Percentiles rank a stretch among this genome's conserved stretches.
Conservation (phyloP, 2,329 filamentous ascomycete species). For the Cercospora sesami region DNA sequence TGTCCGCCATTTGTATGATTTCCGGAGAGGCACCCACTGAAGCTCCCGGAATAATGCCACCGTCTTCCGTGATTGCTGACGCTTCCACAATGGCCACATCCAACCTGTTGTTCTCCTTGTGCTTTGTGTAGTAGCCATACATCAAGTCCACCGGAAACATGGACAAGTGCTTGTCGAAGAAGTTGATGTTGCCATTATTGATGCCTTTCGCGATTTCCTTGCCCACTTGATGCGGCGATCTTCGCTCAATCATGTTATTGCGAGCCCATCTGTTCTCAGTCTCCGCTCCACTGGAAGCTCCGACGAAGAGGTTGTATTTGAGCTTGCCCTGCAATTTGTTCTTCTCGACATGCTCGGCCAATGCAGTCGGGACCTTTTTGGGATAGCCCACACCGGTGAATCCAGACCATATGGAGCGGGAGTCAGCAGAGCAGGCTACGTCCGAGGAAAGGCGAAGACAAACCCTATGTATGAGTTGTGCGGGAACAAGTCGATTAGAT, state of each 20-base stretch:
- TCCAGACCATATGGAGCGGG: slow-evolving; percentile 64
- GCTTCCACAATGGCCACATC: slow-evolving; percentile 82
- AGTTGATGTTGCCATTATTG: slow-evolving; percentile 83
- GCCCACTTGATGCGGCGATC: slow-evolving; percentile 83
- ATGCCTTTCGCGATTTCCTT: slow-evolving; percentile 89
- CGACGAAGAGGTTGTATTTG: slow-evolving; percentile 84
- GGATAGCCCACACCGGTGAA: slow-evolving; percentile 71
- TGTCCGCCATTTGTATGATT: slow-evolving; percentile 86
- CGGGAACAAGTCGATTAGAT: slow-evolving; percentile 77
- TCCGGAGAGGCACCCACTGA: slow-evolving; percentile 44
- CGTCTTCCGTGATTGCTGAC: slow-evolving; percentile 82
- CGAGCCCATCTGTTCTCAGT: slow-evolving; percentile 90
- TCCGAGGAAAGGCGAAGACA: neutral
- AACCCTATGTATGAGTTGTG: slow-evolving; percentile 77
- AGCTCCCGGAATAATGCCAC: slow-evolving; percentile 83
- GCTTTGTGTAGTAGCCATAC: slow-evolving; percentile 74
- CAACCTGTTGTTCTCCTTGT: slow-evolving; percentile 70
- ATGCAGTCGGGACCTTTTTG: slow-evolving; percentile 77
- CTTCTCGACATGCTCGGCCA: slow-evolving; percentile 86
- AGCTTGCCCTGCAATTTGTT: slow-evolving; percentile 81
- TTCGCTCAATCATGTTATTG: slow-evolving; percentile 85
- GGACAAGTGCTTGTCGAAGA: slow-evolving; percentile 90
- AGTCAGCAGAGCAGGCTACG: neutral
- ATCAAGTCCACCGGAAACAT: slow-evolving; percentile 89
- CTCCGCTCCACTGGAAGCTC: slow-evolving; percentile 84